These are phyloP conservation scores for Biscutella laevigata DNA, from an alignment of 441 rosid species.

Conservation along the genomic window DNA sequence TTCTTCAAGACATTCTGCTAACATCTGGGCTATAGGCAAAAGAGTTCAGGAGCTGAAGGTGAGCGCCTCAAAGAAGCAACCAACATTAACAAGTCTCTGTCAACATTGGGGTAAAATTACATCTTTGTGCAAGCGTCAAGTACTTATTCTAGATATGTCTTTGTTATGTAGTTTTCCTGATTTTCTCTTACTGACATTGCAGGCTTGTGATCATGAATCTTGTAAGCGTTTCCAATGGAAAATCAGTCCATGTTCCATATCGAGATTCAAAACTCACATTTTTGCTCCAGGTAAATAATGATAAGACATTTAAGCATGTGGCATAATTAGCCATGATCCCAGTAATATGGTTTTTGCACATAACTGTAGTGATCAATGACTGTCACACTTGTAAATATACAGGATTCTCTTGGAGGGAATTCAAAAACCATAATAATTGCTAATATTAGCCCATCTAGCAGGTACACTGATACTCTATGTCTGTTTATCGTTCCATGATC, in stretches of 20 bases:
- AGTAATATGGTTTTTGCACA: neutral
- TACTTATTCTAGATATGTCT: constrained; percentile 2
- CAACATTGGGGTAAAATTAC: constrained; percentile 73
- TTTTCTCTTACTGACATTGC: constrained; percentile 24
- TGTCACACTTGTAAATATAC: constrained; percentile 20
- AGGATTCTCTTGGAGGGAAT: constrained; percentile 99
- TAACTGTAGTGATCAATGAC: constrained; percentile 8
- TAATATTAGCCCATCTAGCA: constrained; percentile 52
- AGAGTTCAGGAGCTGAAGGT: constrained; percentile 99
- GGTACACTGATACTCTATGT: constrained; percentile 8
- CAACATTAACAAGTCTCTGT: constrained; percentile 94
- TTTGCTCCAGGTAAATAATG: constrained; percentile 76
- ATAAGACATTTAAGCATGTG: neutral
- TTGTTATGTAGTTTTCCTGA: neutral
- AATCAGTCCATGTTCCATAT: constrained; percentile 91
- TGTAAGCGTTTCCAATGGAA: constrained; percentile 88
- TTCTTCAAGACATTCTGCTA: constrained; percentile 6
- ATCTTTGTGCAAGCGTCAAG: neutral
- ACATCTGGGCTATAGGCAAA: constrained; percentile 50
- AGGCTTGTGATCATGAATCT: constrained; percentile 99
- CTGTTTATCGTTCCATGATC: neutral
- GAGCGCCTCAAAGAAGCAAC: constrained; percentile 99
- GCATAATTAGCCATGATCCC: neutral
- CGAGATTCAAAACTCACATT: constrained; percentile 97
- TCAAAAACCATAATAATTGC: constrained; percentile 91